Conservation (phyloP, 768 basidiomycete species). For the Exidia glandulosa region DNA sequence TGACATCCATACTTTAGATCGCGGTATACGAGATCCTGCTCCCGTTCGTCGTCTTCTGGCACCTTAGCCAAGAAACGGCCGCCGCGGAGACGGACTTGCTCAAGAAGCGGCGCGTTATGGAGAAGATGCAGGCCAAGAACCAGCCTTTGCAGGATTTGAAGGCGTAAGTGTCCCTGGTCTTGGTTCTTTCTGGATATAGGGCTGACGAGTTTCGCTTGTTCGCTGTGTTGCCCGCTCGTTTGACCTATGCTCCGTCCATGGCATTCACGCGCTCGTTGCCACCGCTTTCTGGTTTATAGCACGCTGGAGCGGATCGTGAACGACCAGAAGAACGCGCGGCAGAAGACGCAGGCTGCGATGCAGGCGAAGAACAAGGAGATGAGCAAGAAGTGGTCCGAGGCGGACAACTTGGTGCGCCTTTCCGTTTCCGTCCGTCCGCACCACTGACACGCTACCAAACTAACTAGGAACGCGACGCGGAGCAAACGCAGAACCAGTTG, state of each 20-base stretch:
- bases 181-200: neutral
- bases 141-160: constrained; percentile 55
- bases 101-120: constrained; percentile 36
- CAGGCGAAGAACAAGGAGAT: constrained; percentile 41
- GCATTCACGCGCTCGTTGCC: neutral
- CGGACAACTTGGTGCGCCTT: constrained; percentile 43
- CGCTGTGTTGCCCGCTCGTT: too few relatives aligned
- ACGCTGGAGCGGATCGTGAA: constrained; percentile 36
- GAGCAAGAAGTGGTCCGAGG: constrained; percentile 33
- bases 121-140: constrained; percentile 43
- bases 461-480: constrained; percentile 44
- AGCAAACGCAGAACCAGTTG: constrained; percentile 37
- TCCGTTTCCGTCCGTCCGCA: too few relatives aligned
- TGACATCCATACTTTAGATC: too few relatives aligned
- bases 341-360: constrained; percentile 43
- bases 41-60: constrained; percentile 59
- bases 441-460: too few relatives aligned
- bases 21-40: constrained; percentile 51
- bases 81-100: constrained; percentile 37
- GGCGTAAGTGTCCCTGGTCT: constrained; percentile 20
- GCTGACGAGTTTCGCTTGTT: constrained; percentile 1
- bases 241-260: neutral
- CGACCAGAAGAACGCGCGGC: constrained; percentile 36
- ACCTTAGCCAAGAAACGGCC: constrained; percentile 37
- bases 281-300: constrained; percentile 20